Evolutionary conservation across 495 filamentous ascomycete species (phyloP), one percentile per base, ranked within the genome.

Genomic region (Tuber indicum): DNA sequence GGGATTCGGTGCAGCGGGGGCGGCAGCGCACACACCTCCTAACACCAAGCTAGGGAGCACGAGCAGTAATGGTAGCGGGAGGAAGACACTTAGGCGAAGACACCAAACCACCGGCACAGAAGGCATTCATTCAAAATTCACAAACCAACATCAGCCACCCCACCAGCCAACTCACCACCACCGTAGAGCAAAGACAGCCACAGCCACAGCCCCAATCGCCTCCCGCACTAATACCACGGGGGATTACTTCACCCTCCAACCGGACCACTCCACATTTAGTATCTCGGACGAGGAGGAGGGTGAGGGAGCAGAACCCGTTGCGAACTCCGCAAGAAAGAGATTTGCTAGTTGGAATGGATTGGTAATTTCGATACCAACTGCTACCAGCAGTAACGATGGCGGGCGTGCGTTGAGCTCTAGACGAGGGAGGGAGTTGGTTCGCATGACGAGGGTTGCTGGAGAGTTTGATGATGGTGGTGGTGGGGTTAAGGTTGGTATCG

Each of bases 361-460:
- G 58, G n/a, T 66, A 14, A 66, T 66, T 66, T 32, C 58, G 12
- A 32, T 66, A 7, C n/a, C 58, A 6, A 66, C n/a, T 66, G 26
- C 58, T 32, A 16, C 58, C 32, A 17, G n/a, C 23, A 7, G 1
- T 32, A 32, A 16, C 10, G 58, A 66, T 66, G 26, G 58, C 12
- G 58, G 58, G n/a, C 58, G 58, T 1, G 14, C n/a, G 3, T 32
- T 66, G 58, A 66, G 58, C 26, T 66, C 58, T 32, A 73, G 74
- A 32, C 49, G 78, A 7, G 78, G 79, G 23, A 73, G 74, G 23
- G 70, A 70, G 12, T 52, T 80, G 39, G 41, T 71, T 12, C 72
- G 78, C 46, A 80, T 80, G 78, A 80, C 78, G 3, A 46, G 46
- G 42, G 74, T 49, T 16, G 47, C 46, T 19, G 78, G 78, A 17